Percentiles rank a stretch among this genome's conserved stretches.
These are phyloP conservation scores for Ophiocordyceps camponoti-rufipedis DNA, from an alignment of 2,329 filamentous ascomycete species.

Conservation along the genomic window DNA sequence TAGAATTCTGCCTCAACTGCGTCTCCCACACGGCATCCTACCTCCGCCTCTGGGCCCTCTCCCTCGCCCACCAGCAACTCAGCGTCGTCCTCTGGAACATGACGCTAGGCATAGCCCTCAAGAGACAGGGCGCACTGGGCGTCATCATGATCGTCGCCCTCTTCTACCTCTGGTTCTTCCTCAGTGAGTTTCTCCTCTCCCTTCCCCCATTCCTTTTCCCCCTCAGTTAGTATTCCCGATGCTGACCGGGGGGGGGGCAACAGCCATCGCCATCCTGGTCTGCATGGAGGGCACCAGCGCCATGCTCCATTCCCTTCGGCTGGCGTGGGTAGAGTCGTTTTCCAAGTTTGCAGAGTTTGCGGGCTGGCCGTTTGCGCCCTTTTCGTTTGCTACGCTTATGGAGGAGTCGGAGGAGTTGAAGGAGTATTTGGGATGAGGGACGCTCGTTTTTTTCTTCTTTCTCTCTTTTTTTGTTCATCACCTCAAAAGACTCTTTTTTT, in stretches of 20 bases:
- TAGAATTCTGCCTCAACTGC: slow-evolving; percentile 97
- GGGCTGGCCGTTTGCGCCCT: slow-evolving; percentile 72
- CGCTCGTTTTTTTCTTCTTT: not conserved
- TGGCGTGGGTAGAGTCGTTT: slow-evolving; percentile 96
- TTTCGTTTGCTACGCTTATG: slow-evolving; percentile 68
- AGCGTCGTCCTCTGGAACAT: slow-evolving; percentile 92
- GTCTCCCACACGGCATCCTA: slow-evolving; percentile 98
- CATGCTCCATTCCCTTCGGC: slow-evolving; percentile 80
- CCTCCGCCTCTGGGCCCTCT: slow-evolving; percentile 93
- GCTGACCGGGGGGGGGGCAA: too few species aligned
- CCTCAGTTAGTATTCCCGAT: slow-evolving; percentile 5
- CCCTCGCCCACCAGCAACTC: slow-evolving; percentile 92
- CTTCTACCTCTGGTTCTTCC: slow-evolving; percentile 80
- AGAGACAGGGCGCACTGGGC: slow-evolving; percentile 44
- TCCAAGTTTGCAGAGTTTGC: slow-evolving; percentile 93
- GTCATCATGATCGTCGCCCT: slow-evolving; percentile 65
- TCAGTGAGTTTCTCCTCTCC: slow-evolving; percentile 25
- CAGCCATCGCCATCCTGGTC: slow-evolving; percentile 47
- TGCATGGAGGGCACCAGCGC: slow-evolving; percentile 94
- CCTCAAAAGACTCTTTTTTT: not conserved
- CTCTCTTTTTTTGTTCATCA: not conserved
- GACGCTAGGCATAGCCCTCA: slow-evolving; percentile 69
- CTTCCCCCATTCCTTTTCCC: not conserved
- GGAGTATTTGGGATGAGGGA: slow-evolving; percentile 29
- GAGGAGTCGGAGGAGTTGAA: slow-evolving; percentile 59